Percentiles rank a stretch among this genome's conserved stretches.
These are phyloP conservation scores for Quillaja saponaria DNA, from an alignment of 306 rosid species.

Conservation along the genomic window DNA sequence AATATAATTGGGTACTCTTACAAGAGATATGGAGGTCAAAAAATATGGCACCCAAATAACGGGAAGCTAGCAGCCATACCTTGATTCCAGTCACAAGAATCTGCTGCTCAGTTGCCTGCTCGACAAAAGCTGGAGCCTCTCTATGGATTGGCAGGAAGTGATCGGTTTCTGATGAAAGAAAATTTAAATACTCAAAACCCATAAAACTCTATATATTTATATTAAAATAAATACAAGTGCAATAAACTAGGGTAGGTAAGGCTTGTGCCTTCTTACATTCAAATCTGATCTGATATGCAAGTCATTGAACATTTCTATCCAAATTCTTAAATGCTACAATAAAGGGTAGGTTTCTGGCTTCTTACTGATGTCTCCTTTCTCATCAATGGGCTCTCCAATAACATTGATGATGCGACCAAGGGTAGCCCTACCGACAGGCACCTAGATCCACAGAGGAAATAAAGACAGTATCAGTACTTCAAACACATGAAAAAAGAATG, in stretches of 20 bases:
- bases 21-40: too few species aligned
- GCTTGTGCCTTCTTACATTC: too few species aligned
- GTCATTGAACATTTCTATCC: too few species aligned
- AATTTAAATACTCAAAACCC: conserved; percentile 5
- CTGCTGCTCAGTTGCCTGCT: conserved; percentile 93
- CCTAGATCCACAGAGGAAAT: conserved; percentile 37
- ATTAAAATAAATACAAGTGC: too few species aligned
- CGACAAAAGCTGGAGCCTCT: conserved; percentile 96
- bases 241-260: too few species aligned
- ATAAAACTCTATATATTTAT: conserved; percentile 9
- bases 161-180: conserved; percentile 58
- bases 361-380: conserved; percentile 83
- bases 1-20: too few species aligned
- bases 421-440: conserved; percentile 97
- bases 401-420: conserved; percentile 97
- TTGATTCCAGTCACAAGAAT: conserved; percentile 93
- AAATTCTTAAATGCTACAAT: too few species aligned
- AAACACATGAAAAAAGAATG: not conserved
- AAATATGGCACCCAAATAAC: too few species aligned
- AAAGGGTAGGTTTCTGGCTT: not conserved
- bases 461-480: conserved; percentile 87
- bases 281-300: too few species aligned
- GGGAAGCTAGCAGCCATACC: conserved; percentile 36
- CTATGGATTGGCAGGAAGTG: conserved; percentile 92
- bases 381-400: conserved; percentile 92